phyloP scores from a whole-genome alignment of 495 filamentous ascomycete species.

The Neurospora sp. region DNA sequence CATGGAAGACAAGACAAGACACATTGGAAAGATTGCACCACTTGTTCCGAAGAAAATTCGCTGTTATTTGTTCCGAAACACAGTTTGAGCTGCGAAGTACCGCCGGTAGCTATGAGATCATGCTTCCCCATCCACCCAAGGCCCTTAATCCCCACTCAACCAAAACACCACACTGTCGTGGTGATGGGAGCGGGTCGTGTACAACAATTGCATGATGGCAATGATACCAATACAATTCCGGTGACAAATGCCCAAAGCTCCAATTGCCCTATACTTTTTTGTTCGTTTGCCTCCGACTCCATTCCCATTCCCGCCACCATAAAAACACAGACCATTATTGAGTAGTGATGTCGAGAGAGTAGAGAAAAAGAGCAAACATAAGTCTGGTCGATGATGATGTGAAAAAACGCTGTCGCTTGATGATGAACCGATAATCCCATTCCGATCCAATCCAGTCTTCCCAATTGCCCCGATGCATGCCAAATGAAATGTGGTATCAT shows the following conservation, averaged over 20 bases:
- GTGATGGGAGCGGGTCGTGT: not conserved
- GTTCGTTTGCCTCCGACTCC: not conserved
- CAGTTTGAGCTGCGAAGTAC: not conserved
- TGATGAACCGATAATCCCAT: not conserved
- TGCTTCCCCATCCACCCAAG: not conserved
- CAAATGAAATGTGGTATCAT: constrained; percentile 6
- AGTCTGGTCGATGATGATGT: not conserved
- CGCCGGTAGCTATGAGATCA: not conserved
- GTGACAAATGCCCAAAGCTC: not conserved
- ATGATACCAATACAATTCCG: not conserved
- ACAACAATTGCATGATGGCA: not conserved
- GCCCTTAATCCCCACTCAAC: not conserved
- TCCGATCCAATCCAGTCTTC: not conserved
- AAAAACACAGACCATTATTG: not conserved
- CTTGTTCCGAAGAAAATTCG: not conserved
- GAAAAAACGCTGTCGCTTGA: constrained; percentile 1
- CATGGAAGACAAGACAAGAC: not conserved
- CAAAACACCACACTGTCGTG: not conserved
- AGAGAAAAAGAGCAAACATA: constrained; percentile 1
- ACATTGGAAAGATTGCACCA: not conserved
- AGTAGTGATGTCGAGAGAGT: not conserved
- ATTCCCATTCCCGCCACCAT: not conserved
- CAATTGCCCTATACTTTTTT: not conserved
- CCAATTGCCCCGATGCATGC: not conserved
- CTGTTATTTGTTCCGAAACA: not conserved